These are phyloP conservation scores for Aspergillus udagawae DNA, from an alignment of 2,329 filamentous ascomycete genomes.

Conservation along the genomic window DNA sequence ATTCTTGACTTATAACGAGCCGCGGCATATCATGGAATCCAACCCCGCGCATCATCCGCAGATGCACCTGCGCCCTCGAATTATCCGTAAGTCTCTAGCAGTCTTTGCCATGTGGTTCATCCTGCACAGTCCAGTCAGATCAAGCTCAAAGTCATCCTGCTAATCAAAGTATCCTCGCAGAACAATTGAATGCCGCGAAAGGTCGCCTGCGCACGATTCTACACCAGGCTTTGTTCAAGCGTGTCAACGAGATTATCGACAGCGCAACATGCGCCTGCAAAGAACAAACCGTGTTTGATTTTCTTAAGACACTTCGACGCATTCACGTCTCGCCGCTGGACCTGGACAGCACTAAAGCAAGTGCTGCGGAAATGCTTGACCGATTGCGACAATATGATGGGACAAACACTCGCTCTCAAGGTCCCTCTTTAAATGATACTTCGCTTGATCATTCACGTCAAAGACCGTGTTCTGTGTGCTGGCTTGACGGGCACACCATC, in stretches of 20 bases:
- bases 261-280: not conserved
- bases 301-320: not conserved
- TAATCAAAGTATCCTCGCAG: not conserved
- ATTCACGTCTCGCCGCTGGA: slow-evolving; percentile 2
- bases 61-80: slow-evolving; percentile 1
- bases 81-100: slow-evolving; percentile 2
- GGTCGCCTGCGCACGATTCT: slow-evolving; percentile 5
- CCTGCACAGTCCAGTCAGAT: too few relatives aligned
- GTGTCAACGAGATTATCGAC: not conserved
- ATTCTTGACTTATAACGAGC: not conserved
- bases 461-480: not conserved
- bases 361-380: not conserved
- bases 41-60: slow-evolving; percentile 1
- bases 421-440: too few relatives aligned
- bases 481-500: not conserved
- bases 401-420: not conserved
- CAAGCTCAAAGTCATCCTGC: too few relatives aligned
- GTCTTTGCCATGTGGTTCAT: too few relatives aligned
- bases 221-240: not conserved
- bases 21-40: not conserved
- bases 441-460: too few relatives aligned
- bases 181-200: slow-evolving; percentile 5
- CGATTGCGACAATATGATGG: not conserved
- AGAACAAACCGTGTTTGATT: slow-evolving; percentile 1
- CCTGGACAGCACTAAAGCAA: not conserved